A percentile compares a stretch with the other conserved stretches of the same genome.
phyloP scores from a whole-genome alignment of 768 basidiomycete species.

The Leccinum ochraceum region DNA sequence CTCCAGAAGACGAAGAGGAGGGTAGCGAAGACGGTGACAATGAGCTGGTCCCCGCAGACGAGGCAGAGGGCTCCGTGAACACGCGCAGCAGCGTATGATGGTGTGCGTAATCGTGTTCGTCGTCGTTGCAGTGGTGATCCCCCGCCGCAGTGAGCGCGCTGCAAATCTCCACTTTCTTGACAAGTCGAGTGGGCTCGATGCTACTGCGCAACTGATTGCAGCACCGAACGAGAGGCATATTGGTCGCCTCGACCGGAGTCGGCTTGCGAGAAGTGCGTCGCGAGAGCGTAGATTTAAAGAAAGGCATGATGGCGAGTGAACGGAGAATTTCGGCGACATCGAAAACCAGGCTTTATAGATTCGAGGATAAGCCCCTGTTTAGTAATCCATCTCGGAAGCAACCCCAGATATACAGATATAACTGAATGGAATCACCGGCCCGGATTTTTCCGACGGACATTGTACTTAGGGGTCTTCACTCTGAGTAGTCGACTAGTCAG shows the following conservation, averaged over 20 bases:
- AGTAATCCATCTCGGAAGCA: no score
- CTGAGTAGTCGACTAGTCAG: no score
- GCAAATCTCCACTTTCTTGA: conserved; percentile 16
- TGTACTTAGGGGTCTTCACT: no score
- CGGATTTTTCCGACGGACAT: no score
- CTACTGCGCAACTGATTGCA: background rate
- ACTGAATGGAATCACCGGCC: no score
- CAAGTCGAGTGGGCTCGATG: background rate
- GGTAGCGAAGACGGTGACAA: background rate
- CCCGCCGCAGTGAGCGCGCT: background rate
- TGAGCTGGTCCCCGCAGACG: background rate
- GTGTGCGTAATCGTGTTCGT: background rate
- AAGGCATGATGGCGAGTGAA: background rate
- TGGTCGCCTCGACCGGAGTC: conserved; percentile 3
- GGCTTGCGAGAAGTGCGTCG: conserved; percentile 2
- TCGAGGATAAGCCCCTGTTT: no score
- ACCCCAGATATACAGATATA: no score
- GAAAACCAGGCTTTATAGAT: background rate
- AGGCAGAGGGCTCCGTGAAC: background rate
- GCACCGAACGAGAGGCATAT: conserved; percentile 8
- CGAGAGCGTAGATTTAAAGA: conserved; percentile 6
- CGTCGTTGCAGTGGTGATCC: background rate
- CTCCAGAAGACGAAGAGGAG: background rate
- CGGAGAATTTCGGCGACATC: background rate
- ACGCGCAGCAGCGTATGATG: conserved; percentile 14